Base-by-base conservation (phyloP, 495 filamentous ascomycete genomes). In the Xanthoparmelia taractica region DNA sequence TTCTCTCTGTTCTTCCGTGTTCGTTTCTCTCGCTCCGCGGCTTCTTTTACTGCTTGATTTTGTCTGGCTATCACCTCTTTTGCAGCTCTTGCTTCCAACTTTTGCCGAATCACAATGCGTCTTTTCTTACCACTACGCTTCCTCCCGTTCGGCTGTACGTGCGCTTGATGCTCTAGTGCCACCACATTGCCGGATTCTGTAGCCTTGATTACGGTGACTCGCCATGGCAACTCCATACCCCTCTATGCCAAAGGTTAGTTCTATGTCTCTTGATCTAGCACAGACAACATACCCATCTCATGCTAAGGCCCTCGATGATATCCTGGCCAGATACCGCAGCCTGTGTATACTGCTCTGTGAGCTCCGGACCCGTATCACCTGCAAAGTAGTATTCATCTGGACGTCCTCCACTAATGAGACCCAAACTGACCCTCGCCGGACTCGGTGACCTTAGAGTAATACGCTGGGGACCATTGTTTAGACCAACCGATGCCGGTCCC, bases 111-210 rank as follows among this genome's bases (percentile, higher is more conserved):
- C 20, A 64, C 57, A 17, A 70, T 66, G 17, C 68, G 65, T 27
- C 66, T 60, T 60, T 68, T 70, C 63, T 70, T 70, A 7, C 68
- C 68, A 8, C 33, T 63, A 0, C 68, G 58, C 38, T 55, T 69
- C 45, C 48, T 64, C 50, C 54, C 64, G 18, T 25, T 61, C 75
- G 76, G 40, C 18, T 29, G 25, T 20, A 29, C 27, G 37, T 38
- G 38, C 11, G 15, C 48, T 13, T 17, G n/a, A 18, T n/a, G 25
- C 11, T 48, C 15, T 7, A 11, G 23, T 10, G 34, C 25, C 17
- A 50, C 17, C 41, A n/a, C 25, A 20, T 18, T 57, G 13, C 25
- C 38, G n/a, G 23, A 2, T 7, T 43, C 6, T 6, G 31, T 47
- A 4, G 54, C 17, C 10, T 63, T 55, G 50, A 64, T 33, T 3